phyloP scores from a whole-genome alignment of 352 stramenopile species.

The Globisporangium rhizosaccharum region DNA sequence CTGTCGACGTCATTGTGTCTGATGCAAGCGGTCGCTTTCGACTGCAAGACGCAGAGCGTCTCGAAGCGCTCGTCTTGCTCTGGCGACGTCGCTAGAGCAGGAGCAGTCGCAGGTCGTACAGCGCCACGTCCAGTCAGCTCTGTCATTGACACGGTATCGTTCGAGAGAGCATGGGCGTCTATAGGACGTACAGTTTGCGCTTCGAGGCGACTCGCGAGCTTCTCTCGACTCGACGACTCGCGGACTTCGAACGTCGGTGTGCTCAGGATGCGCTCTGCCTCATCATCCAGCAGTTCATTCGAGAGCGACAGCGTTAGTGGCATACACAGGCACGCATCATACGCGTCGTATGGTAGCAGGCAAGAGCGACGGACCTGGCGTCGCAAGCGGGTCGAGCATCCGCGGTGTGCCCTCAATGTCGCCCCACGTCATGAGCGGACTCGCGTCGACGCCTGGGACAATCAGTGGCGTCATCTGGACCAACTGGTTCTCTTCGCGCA shows the following conservation, averaged over 20 bases:
- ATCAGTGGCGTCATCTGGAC: conserved; percentile 80
- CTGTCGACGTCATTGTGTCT: background rate
- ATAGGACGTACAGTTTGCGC: conserved; percentile 34
- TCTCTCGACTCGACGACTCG: conserved; percentile 53
- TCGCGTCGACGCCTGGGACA: conserved; percentile 62
- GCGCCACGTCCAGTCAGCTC: background rate
- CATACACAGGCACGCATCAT: background rate
- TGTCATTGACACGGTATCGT: background rate
- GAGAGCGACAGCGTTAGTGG: background rate
- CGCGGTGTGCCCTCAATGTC: conserved; percentile 78
- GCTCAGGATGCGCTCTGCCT: conserved; percentile 29
- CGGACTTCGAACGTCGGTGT: conserved; percentile 61
- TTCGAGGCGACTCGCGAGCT: conserved; percentile 58
- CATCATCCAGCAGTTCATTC: background rate
- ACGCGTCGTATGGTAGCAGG: background rate
- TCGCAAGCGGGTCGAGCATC: conserved; percentile 32
- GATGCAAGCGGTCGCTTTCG: conserved; percentile 21
- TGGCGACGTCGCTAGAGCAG: conserved; percentile 20
- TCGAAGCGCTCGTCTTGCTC: conserved; percentile 8
- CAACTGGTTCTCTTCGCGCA: conserved; percentile 30
- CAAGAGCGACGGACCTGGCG: conserved; percentile 27
- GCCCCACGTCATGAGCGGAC: conserved; percentile 82
- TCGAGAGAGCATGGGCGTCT: background rate
- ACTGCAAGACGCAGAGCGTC: background rate
- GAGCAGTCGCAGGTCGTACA: background rate